Evolutionary conservation across 2,329 filamentous ascomycete species (phyloP).

Genomic region (Rhynchosporium secalis): DNA sequence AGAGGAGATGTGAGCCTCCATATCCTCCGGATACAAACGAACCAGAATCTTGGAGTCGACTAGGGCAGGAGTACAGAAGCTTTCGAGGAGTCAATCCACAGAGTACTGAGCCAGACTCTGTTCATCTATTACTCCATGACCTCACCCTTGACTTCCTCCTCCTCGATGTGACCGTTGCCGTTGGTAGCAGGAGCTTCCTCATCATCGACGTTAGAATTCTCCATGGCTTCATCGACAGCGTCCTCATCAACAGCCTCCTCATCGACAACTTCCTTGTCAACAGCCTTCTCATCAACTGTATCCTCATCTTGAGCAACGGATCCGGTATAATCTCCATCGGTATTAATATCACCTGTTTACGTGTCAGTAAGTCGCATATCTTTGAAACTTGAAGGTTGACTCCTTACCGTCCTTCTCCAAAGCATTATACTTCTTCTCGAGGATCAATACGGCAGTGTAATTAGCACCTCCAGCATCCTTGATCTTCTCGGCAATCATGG

Average conservation of each 20-base stretch:
- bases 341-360: not conserved
- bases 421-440: constrained; percentile 18
- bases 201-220: constrained; percentile 2
- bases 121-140: constrained; percentile 14
- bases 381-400: not conserved
- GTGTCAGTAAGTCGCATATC: not conserved
- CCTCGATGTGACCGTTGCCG: not conserved
- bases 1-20: not conserved
- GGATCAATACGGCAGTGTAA: constrained; percentile 13
- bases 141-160: constrained; percentile 7
- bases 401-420: constrained; percentile 16
- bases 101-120: not conserved
- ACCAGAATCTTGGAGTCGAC: not conserved
- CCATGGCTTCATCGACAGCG: constrained; percentile 7
- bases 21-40: constrained; percentile 6
- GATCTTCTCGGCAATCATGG: constrained; percentile 14
- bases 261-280: constrained; percentile 13
- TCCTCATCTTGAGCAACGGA: not conserved
- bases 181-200: constrained; percentile 4
- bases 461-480: constrained; percentile 11
- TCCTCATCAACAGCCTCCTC: not conserved
- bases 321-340: not conserved
- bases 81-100: constrained; percentile 5
- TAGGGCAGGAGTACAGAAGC: constrained; percentile 1
- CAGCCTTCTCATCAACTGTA: constrained; percentile 7